Percentiles rank a stretch among this genome's conserved stretches.
Evolutionary conservation across 306 rosid genomes (phyloP).

Genomic region (Hylodesmum podocarpum): DNA sequence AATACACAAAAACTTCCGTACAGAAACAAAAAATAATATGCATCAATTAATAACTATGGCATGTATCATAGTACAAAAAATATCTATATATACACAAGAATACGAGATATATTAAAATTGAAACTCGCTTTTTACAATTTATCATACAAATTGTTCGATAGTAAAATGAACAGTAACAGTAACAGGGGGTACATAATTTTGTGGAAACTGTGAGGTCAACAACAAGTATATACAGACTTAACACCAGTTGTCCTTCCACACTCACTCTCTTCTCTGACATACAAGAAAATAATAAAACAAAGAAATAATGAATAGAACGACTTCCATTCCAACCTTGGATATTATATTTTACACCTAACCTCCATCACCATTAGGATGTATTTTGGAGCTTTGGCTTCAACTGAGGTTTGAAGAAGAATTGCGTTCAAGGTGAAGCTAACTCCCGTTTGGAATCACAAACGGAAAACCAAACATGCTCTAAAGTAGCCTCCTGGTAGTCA

Average conservation of each 20-base stretch:
- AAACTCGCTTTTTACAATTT: not conserved
- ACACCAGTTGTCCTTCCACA: not conserved
- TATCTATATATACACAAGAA: not conserved
- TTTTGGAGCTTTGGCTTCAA: too few relatives aligned
- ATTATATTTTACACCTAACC: constrained; percentile 12
- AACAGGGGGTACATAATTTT: not conserved
- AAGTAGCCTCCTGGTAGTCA: not conserved
- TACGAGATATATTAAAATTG: not conserved
- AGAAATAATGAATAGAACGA: constrained; percentile 22
- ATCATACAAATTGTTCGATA: constrained; percentile 4
- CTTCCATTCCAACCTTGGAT: not conserved
- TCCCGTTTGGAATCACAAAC: too few relatives aligned
- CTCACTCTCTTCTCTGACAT: not conserved
- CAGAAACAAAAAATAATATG: not conserved
- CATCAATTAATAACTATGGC: not conserved
- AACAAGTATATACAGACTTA: constrained; percentile 21
- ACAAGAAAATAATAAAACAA: not conserved
- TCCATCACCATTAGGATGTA: not conserved
- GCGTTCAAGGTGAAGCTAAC: too few relatives aligned
- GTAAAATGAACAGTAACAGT: not conserved
- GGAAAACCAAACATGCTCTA: too few relatives aligned
- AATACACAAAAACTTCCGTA: too few relatives aligned
- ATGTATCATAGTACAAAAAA: not conserved
- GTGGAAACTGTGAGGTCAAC: not conserved
- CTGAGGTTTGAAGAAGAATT: too few relatives aligned